A percentile compares a stretch with the other conserved stretches of the same genome.
Conservation (phyloP, 2,329 filamentous ascomycete species). For the Clonostachys rhizophaga region DNA sequence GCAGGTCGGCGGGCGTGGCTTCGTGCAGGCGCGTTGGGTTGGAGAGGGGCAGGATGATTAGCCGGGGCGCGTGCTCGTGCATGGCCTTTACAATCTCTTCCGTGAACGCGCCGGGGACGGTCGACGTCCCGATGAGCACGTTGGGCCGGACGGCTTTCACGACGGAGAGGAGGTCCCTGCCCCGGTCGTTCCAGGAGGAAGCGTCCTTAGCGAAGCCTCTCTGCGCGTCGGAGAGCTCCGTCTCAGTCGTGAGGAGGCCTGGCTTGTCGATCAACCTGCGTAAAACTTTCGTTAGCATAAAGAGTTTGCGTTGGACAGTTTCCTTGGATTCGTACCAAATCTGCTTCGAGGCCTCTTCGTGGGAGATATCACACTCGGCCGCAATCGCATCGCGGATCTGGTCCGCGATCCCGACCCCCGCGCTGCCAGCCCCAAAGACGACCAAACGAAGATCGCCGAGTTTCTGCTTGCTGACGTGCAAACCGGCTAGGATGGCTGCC, state of each 20-base stretch:
- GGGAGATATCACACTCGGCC: slow-evolving; percentile 58
- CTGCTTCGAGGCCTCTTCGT: slow-evolving; percentile 71
- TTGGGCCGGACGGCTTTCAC: slow-evolving; percentile 71
- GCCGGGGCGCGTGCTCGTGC: slow-evolving; percentile 65
- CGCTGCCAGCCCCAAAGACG: slow-evolving; percentile 76
- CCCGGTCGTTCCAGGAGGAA: slow-evolving; percentile 55
- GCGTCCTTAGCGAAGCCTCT: slow-evolving; percentile 60
- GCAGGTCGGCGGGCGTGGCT: slow-evolving; percentile 71
- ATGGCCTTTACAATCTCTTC: slow-evolving; percentile 71
- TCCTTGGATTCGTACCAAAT: slow-evolving; percentile 58
- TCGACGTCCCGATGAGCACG: slow-evolving; percentile 80
- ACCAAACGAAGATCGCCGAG: slow-evolving; percentile 67
- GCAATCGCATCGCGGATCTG: slow-evolving; percentile 78
- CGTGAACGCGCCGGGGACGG: slow-evolving; percentile 71
- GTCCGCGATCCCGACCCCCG: slow-evolving; percentile 81
- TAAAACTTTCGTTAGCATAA: neutral
- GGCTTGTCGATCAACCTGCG: slow-evolving; percentile 75
- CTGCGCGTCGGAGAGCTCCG: slow-evolving; percentile 64
- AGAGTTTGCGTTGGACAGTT: neutral
- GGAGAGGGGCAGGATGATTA: slow-evolving; percentile 77
- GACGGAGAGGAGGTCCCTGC: slow-evolving; percentile 58
- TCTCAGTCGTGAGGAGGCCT: slow-evolving; percentile 64
- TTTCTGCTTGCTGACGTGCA: slow-evolving; percentile 63
- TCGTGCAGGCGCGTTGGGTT: slow-evolving; percentile 85
- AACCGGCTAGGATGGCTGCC: slow-evolving; percentile 72